Evolutionary conservation across 1,284 basidiomycete genomes (phyloP).

Genomic region (Fistulinella staudtii): DNA sequence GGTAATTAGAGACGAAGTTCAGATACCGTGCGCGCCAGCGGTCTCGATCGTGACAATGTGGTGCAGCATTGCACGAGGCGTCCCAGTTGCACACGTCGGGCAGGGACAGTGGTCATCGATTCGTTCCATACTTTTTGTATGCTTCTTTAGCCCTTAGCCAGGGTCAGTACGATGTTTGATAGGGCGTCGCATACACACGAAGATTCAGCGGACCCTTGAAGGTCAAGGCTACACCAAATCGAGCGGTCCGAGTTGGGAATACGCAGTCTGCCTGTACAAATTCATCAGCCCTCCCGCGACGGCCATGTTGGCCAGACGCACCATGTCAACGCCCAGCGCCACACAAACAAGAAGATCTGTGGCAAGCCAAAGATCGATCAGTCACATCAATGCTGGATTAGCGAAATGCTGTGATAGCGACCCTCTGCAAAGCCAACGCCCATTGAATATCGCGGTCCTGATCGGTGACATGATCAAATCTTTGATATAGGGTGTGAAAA

Average conservation of each 20-base stretch:
- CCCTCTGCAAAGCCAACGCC: constrained; percentile 88
- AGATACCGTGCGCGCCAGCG: constrained; percentile 69
- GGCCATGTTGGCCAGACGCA: constrained; percentile 28
- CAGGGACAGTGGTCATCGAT: constrained; percentile 77
- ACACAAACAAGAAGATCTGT: constrained; percentile 81
- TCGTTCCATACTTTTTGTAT: constrained; percentile 61
- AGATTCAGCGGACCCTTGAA: constrained; percentile 76
- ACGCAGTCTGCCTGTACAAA: constrained; percentile 76
- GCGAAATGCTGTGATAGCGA: constrained; percentile 24
- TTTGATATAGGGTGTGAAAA: constrained; percentile 1
- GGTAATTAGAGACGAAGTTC: constrained; percentile 21
- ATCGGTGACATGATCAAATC: constrained; percentile 9
- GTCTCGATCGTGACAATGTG: constrained; percentile 75
- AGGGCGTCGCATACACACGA: constrained; percentile 41
- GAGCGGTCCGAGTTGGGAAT: constrained; percentile 82
- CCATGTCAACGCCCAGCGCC: constrained; percentile 87
- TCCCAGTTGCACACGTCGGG: constrained; percentile 66
- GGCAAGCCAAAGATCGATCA: constrained; percentile 1
- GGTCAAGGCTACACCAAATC: constrained; percentile 83
- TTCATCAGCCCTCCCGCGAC: background rate
- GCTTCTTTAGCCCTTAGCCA: constrained; percentile 56
- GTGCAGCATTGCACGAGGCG: constrained; percentile 67
- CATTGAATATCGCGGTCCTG: constrained; percentile 84
- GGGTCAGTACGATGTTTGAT: constrained; percentile 5
- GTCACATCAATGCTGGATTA: too few relatives aligned